Evolutionary conservation across 371 early-diverging fungal species (phyloP), one percentile per base, ranked within the genome.

Genomic region (Syncephalastrum racemosum): DNA sequence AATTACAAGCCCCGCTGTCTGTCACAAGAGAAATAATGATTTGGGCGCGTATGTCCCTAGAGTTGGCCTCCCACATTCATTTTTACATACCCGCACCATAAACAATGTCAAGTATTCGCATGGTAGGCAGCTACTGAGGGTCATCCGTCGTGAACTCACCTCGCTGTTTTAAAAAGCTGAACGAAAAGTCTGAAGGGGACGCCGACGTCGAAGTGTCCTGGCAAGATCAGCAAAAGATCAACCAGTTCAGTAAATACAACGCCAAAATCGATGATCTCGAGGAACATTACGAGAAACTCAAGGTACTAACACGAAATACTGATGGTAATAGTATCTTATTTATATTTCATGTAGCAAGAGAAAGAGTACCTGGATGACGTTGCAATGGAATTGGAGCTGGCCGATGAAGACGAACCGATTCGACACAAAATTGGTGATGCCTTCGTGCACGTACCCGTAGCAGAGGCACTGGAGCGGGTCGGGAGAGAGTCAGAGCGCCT

Each of bases 211-310:
- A 95, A 66, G 96, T 98, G 18, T 87, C 89, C 10, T 93, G 94
- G 92, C 86, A 89, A 61, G 98, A 98, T 75, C 98, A 98, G 78
- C 75, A 88, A 56, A 89, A 89, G 52, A 98, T 98, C 76, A 98
- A 98, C 79, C 68, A 79, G 47, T 98, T 98, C 67, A 90, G 91
- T 76, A 88, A 87, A 79, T 79, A 93, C 46, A 95, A 92, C 64
- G 71, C 84, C 19, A 86, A 83, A 47, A 68, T 93, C 47, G 89
- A 90, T 62, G 82, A 84, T 47, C 72, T 93, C 22, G 94, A 95
- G 60, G 93, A 88, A 25, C 60, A 74, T 50, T 92, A 91, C 69
- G 85, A 88, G 47, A 82, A 74, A 36, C 82, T 90, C 56, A 93
- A 94, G 91, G 93, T 92, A 66, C 22, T 14, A 13, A 4, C 10